Conservation (phyloP, 331 rosid genomes). For the Rhamnella rubrinervis region DNA sequence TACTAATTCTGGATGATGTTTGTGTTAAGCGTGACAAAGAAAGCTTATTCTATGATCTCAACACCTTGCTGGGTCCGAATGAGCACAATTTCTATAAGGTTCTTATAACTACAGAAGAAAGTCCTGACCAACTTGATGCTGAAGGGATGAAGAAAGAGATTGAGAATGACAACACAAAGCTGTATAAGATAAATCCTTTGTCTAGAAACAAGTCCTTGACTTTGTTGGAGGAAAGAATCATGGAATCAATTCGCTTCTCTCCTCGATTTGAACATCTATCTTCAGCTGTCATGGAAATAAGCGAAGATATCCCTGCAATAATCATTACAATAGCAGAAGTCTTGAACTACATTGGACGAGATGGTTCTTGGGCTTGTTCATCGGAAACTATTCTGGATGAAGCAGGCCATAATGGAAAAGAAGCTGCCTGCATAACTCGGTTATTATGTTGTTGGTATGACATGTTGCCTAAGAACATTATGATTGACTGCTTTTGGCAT, state of each 20-base stretch:
- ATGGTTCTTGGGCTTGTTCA: neutral
- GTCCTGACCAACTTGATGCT: neutral
- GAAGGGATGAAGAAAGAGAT: neutral
- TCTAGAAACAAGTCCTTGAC: neutral
- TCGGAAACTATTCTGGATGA: constrained; percentile 16
- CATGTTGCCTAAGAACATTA: constrained; percentile 9
- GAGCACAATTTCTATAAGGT: constrained; percentile 1
- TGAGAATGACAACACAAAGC: neutral
- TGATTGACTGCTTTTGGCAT: constrained; percentile 29
- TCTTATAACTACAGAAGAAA: constrained; percentile 7
- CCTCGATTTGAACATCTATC: neutral
- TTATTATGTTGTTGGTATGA: constrained; percentile 19
- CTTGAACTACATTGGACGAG: neutral
- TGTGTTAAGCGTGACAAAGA: neutral
- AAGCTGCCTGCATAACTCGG: neutral
- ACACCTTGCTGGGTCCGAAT: neutral
- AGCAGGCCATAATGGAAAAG: neutral
- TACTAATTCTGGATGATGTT: constrained; percentile 32
- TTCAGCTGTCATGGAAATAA: neutral
- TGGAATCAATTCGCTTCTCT: neutral
- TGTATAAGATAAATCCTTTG: neutral
- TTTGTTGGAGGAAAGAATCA: neutral
- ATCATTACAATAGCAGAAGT: constrained; percentile 15
- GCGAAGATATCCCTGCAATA: constrained; percentile 8
- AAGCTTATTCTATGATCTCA: neutral